phyloP scores from a whole-genome alignment of 129 eudicot species.

The Mikania micrantha region DNA sequence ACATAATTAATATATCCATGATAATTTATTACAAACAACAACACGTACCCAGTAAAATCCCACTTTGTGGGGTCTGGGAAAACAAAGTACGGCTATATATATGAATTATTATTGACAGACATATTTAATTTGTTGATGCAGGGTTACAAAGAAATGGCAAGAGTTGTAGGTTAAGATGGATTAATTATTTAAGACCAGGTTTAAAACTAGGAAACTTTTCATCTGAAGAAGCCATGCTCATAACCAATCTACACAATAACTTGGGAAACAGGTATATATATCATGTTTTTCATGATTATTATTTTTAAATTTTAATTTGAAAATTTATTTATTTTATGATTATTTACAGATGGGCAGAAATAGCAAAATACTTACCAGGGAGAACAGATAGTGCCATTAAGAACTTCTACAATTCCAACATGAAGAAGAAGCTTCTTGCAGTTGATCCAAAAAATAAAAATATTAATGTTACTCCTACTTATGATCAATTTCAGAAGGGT shows the following conservation, averaged over 20 bases:
- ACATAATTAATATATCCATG: too few species aligned
- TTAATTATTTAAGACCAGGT: constrained; percentile 60
- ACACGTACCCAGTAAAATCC: too few species aligned
- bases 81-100: too few species aligned
- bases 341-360: constrained; percentile 39
- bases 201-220: constrained; percentile 52
- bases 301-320: background rate
- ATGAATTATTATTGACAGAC: background rate
- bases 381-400: constrained; percentile 59
- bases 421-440: constrained; percentile 39
- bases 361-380: constrained; percentile 50
- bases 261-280: constrained; percentile 45
- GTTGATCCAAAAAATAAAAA: background rate
- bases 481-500: background rate
- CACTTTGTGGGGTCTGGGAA: too few species aligned
- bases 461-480: background rate
- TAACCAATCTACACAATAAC: constrained; percentile 47
- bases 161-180: constrained; percentile 71
- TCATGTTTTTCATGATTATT: background rate
- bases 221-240: constrained; percentile 44
- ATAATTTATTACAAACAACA: too few species aligned
- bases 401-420: constrained; percentile 53
- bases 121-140: background rate
- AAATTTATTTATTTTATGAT: background rate
- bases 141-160: constrained; percentile 65